Evolutionary conservation across 2,329 filamentous ascomycete species (phyloP).

Genomic region (Paecilomyces sp.): DNA sequence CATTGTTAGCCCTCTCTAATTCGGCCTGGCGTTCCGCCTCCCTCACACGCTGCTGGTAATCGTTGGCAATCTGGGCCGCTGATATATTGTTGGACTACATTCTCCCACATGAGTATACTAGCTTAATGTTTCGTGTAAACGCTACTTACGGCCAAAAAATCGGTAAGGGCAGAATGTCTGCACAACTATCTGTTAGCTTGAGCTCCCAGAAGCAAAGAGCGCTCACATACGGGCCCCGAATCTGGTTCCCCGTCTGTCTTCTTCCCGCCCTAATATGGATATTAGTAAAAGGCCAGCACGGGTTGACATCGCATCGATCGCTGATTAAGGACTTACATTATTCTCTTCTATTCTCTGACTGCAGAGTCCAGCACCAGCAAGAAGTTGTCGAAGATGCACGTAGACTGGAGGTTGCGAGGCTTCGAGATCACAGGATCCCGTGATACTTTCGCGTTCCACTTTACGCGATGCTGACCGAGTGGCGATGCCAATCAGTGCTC

Average conservation of each 20-base stretch:
- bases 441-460: constrained; percentile 35
- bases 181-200: neutral
- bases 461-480: constrained; percentile 21
- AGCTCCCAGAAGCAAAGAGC: neutral
- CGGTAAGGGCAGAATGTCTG: constrained; percentile 59
- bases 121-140: neutral
- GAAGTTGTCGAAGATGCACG: neutral
- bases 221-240: constrained; percentile 39
- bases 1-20: constrained; percentile 18
- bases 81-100: constrained; percentile 58
- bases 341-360: neutral
- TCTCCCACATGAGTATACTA: constrained; percentile 2
- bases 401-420: neutral
- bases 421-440: constrained; percentile 25
- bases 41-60: constrained; percentile 48
- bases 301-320: neutral
- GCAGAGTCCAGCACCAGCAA: neutral
- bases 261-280: constrained; percentile 18
- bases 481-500: neutral
- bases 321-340: neutral
- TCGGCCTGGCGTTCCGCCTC: constrained; percentile 39
- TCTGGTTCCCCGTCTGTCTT: constrained; percentile 25
- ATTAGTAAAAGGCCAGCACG: constrained; percentile 1
- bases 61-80: constrained; percentile 54
- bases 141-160: constrained; percentile 55